A percentile compares a stretch with the other conserved stretches of the same genome.
phyloP scores from a whole-genome alignment of 371 early-diverging fungal species.

The Blyttiomyces sp. region DNA sequence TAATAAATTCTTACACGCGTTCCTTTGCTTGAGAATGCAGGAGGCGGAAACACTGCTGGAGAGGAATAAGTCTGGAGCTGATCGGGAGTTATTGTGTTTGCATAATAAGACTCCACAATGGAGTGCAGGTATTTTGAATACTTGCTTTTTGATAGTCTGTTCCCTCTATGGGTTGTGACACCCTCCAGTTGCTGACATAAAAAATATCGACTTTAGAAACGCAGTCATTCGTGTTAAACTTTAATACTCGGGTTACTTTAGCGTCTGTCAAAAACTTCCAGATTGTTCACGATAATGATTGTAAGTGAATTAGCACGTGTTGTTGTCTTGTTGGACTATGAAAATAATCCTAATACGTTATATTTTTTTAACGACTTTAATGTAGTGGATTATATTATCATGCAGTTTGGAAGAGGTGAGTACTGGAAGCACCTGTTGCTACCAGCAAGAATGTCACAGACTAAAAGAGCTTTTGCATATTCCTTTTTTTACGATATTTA shows the following conservation, averaged over 20 bases:
- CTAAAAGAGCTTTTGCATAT: background rate
- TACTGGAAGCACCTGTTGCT: background rate
- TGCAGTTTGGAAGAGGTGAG: constrained; percentile 87
- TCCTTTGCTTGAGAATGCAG: no score
- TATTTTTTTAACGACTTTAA: background rate
- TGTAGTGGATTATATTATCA: constrained; percentile 85
- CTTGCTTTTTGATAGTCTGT: background rate
- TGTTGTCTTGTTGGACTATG: background rate
- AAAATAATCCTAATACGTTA: background rate
- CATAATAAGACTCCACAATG: constrained; percentile 92
- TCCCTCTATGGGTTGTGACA: background rate
- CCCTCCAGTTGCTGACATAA: background rate
- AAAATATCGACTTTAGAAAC: constrained; percentile 59
- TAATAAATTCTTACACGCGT: no score
- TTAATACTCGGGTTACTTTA: constrained; percentile 87
- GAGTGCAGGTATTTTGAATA: constrained; percentile 67
- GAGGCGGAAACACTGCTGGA: constrained; percentile 65
- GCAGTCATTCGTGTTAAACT: constrained; percentile 92
- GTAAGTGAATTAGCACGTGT: no score
- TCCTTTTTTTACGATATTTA: no score
- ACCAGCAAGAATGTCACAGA: background rate
- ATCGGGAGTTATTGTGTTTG: constrained; percentile 64
- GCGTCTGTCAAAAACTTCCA: constrained; percentile 98
- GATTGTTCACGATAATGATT: constrained; percentile 85
- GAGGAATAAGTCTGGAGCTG: constrained; percentile 57